phyloP scores from a whole-genome alignment of 345 rosid species.

The Populus euphratica region DNA sequence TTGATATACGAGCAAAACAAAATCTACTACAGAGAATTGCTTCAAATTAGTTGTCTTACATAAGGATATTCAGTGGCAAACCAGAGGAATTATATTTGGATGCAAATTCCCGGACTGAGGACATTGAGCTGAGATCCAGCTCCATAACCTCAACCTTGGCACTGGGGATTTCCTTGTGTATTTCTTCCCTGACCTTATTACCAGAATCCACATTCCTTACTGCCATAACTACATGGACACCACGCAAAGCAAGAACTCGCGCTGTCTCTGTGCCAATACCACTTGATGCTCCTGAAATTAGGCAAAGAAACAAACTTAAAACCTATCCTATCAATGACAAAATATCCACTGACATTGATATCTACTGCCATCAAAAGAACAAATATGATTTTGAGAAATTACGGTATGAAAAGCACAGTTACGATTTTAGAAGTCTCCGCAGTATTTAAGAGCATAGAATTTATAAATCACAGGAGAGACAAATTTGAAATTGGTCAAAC shows the following conservation, averaged over 20 bases:
- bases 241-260: constrained; percentile 33
- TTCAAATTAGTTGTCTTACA: constrained; percentile 23
- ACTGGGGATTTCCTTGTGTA: constrained; percentile 22
- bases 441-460: background rate
- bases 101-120: constrained; percentile 35
- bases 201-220: constrained; percentile 37
- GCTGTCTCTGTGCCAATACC: constrained; percentile 40
- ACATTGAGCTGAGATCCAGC: constrained; percentile 43
- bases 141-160: constrained; percentile 37
- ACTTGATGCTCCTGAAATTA: constrained; percentile 37
- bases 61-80: constrained; percentile 40
- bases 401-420: background rate
- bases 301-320: background rate
- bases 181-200: constrained; percentile 25
- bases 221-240: constrained; percentile 30
- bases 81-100: constrained; percentile 25
- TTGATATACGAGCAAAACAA: background rate
- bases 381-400: background rate
- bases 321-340: background rate
- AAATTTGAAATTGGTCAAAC: background rate
- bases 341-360: background rate
- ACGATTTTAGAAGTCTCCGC: too few relatives aligned
- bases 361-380: background rate
- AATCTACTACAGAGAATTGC: background rate
- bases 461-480: background rate